Evolutionary conservation across 139 green algal species (phyloP).

Genomic region (Chlorella sp.): DNA sequence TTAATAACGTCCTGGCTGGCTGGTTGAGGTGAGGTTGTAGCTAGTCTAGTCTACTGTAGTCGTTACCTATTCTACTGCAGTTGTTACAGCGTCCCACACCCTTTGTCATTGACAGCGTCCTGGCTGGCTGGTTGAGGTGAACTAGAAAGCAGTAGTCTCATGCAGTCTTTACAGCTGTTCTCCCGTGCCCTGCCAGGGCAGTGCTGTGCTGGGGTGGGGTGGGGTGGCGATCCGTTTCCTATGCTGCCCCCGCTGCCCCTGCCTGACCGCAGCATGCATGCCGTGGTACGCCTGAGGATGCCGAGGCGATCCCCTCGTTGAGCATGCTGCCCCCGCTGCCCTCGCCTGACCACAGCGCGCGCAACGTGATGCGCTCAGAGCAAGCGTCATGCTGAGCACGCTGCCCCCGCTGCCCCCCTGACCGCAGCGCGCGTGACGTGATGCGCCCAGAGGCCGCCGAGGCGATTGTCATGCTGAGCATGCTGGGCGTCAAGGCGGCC

Average conservation of each 20-base stretch:
- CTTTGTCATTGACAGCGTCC: neutral
- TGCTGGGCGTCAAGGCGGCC: constrained; percentile 55
- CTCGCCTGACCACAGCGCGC: neutral
- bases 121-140: no score
- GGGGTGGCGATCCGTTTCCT: no score
- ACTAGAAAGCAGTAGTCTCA: no score
- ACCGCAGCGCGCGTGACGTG: constrained; percentile 23
- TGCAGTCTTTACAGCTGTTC: no score
- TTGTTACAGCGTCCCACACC: neutral
- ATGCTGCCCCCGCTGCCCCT: neutral
- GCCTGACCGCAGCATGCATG: neutral
- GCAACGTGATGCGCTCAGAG: no score
- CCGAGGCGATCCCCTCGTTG: no score
- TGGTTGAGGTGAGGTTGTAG: no score
- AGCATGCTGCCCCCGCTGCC: no score
- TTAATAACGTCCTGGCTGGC: neutral
- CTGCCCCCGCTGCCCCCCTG: neutral
- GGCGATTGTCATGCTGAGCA: constrained; percentile 41
- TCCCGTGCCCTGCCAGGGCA: no score
- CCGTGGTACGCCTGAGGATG: constrained; percentile 38
- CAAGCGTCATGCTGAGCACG: no score
- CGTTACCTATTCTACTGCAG: no score
- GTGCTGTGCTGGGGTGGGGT: neutral
- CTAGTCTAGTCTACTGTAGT: no score
- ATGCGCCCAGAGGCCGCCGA: constrained; percentile 35